Percentiles rank a stretch among this genome's conserved stretches.
Evolutionary conservation across 768 basidiomycete genomes (phyloP).

Genomic region (Lactarius sanguifluus): DNA sequence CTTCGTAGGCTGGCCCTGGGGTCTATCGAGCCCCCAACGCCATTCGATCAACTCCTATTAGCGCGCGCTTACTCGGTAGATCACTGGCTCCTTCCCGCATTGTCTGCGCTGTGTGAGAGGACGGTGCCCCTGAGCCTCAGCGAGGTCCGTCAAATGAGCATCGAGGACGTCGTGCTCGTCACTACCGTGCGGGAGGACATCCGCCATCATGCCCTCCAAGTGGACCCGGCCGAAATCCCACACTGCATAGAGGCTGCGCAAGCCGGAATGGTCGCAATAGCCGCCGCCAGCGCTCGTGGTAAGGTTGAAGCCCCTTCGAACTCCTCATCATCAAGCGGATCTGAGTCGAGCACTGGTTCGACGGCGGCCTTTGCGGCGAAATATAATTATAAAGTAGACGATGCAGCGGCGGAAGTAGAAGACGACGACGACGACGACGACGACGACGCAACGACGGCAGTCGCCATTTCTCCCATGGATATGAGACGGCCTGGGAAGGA

Average conservation of each 20-base stretch:
- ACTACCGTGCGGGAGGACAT: conserved; percentile 27
- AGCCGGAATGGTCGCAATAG: conserved; percentile 15
- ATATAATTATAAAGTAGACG: background rate
- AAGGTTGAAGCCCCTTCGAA: background rate
- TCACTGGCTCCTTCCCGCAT: conserved; percentile 23
- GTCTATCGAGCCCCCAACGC: conserved; percentile 24
- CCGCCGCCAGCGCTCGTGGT: background rate
- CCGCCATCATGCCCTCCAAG: conserved; percentile 14
- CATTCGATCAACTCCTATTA: conserved; percentile 28
- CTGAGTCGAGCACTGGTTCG: background rate
- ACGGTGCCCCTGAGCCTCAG: conserved; percentile 19
- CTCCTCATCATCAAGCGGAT: background rate
- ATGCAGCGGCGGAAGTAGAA: background rate
- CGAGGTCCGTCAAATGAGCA: conserved; percentile 23
- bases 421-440: background rate
- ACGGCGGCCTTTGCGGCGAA: background rate
- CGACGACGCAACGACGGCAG: conserved; percentile 7
- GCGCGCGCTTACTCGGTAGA: conserved; percentile 24
- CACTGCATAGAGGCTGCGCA: conserved; percentile 18
- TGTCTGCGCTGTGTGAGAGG: conserved; percentile 26
- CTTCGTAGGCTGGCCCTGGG: conserved; percentile 28
- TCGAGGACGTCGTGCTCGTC: conserved; percentile 25
- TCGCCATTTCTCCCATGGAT: conserved; percentile 8
- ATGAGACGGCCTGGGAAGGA: conserved; percentile 1
- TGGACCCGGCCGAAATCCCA: conserved; percentile 12